A percentile compares a stretch with the other conserved stretches of the same genome.
Conservation (phyloP, 192 early-diverging fungal genomes). For the Spinellus fusiger region DNA sequence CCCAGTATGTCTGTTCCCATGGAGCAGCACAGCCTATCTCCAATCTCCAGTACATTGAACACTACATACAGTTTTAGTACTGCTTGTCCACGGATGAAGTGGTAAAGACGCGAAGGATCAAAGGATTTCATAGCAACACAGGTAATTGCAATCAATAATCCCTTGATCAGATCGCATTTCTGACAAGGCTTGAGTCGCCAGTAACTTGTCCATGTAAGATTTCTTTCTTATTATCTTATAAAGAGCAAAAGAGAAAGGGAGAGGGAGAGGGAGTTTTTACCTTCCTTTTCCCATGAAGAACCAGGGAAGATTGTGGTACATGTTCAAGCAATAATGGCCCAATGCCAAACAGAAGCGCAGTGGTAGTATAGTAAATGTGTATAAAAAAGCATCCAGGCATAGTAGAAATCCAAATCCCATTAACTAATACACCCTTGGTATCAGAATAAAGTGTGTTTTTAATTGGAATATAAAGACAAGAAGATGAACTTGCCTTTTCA, state of each 20-base stretch:
- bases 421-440: conserved; percentile 47
- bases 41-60: conserved; percentile 93
- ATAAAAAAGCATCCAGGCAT: conserved; percentile 92
- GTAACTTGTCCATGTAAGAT: too few relatives aligned
- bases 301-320: conserved; percentile 31
- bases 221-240: not conserved
- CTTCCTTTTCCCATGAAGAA: conserved; percentile 26
- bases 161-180: conserved; percentile 89
- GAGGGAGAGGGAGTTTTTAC: conserved; percentile 14
- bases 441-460: not conserved
- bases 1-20: conserved; percentile 95
- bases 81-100: conserved; percentile 91
- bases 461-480: conserved; percentile 4
- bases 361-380: conserved; percentile 92
- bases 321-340: conserved; percentile 33
- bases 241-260: not conserved
- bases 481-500: conserved; percentile 69
- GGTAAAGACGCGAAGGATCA: conserved; percentile 89
- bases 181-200: conserved; percentile 71
- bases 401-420: conserved; percentile 87
- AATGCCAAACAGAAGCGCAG: conserved; percentile 73
- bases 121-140: conserved; percentile 73
- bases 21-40: conserved; percentile 87
- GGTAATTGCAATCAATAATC: conserved; percentile 67
- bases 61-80: conserved; percentile 97